A percentile compares a stretch with the other conserved stretches of the same genome.
Evolutionary conservation across 73 alveolate species (phyloP).

Genomic region (Symbiodinium natans): DNA sequence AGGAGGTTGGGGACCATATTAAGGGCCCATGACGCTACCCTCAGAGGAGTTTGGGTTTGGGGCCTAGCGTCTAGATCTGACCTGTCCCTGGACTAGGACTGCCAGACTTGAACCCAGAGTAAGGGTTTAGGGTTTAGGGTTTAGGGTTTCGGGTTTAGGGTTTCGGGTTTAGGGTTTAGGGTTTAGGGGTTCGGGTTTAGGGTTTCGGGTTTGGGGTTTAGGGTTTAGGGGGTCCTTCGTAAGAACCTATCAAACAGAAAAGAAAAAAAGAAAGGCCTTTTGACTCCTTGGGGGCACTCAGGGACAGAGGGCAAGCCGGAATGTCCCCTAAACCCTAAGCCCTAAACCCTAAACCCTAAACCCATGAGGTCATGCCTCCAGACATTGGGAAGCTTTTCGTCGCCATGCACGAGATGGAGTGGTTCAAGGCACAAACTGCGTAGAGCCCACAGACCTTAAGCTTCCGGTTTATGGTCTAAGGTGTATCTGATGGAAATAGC

Average conservation of each 20-base stretch:
- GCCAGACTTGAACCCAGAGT: not conserved
- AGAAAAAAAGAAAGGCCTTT: no score
- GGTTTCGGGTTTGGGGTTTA: not conserved
- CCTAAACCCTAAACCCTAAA: not conserved
- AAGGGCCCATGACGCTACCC: not conserved
- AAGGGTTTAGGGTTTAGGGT: not conserved
- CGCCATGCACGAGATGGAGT: constrained; percentile 68
- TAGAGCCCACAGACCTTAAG: no score
- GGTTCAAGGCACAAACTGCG: constrained; percentile 16
- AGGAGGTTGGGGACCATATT: no score
- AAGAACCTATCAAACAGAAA: no score
- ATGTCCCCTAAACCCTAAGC: not conserved
- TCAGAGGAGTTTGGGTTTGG: not conserved
- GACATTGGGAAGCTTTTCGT: constrained; percentile 72
- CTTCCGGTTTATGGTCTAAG: no score
- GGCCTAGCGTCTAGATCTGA: no score
- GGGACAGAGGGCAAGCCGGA: no score
- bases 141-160: not conserved
- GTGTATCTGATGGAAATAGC: no score
- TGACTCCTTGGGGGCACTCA: no score
- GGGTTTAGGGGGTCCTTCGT: not conserved
- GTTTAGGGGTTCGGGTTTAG: not conserved
- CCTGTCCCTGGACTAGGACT: no score
- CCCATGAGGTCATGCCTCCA: constrained; percentile 28
- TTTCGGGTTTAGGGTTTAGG: not conserved